Base-by-base conservation (phyloP, 169 alveolate species). In the Eimeria zaria region DNA sequence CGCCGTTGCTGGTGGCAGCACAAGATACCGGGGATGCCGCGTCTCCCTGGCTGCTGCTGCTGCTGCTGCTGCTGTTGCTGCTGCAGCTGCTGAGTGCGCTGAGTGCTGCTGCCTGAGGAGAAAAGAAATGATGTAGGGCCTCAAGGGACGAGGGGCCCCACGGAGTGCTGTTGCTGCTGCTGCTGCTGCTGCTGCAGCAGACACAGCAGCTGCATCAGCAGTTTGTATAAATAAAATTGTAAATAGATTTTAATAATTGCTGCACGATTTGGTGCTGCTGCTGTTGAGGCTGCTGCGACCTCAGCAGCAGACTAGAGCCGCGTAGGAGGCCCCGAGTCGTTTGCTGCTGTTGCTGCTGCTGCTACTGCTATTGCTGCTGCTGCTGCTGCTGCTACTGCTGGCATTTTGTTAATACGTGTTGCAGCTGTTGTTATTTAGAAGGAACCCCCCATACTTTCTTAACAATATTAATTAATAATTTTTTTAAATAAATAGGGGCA, bases 271-370 rank as follows among this genome's bases (percentile, higher is more conserved):
- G 33, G 20, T 76, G 87, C 60, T 24, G n/a, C 18, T 76, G 87
- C 8, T 76, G 62, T 1, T 24, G 30, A 24, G 58, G 62, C 39
- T n/a, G 36, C 60, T 41, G 62, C 53, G 27, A n/a, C 30, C 60
- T 22, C 51, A 76, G 87, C 39, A 76, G 51, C 87, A 39, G 62
- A n/a, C 36, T 48, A 27, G 87, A 41, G 41, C 14, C 39, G 62
- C 39, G 48, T 7, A 33, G 55, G 87, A 76, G 60, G 60, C 87
- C 87, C 87, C 87, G 53, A 46, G 87, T 76, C 62, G 60, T 76
- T 76, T 76, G 87, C 87, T 76, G 80, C 60, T 76, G 87, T 62
- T 76, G 87, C 87, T 76, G 87, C 87, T n/a, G n/a, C n/a, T n/a
- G n/a, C n/a, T n/a, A n/a, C n/a, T n/a, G n/a, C n/a, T n/a, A n/a